phyloP scores from a whole-genome alignment of 495 filamentous ascomycete species.

The Jackrogersella multiformis region DNA sequence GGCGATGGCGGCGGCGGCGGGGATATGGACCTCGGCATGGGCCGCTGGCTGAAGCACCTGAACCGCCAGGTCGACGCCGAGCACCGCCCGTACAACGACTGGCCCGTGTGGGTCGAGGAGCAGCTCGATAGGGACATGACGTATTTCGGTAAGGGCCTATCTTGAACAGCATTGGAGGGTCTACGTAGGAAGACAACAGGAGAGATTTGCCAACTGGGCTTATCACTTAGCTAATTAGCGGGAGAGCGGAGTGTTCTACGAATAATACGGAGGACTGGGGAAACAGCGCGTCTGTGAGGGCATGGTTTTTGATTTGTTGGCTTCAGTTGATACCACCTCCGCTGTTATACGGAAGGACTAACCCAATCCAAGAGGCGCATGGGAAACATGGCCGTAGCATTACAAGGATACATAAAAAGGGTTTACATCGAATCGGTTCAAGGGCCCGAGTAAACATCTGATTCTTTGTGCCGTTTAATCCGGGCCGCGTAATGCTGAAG shows the following conservation, averaged over 20 bases:
- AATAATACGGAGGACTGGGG: background rate
- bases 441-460: background rate
- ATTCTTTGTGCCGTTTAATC: background rate
- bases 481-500: slow-evolving; percentile 2
- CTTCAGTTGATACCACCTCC: slow-evolving; percentile 1
- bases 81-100: slow-evolving; percentile 53
- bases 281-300: background rate
- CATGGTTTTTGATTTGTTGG: background rate
- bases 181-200: no score
- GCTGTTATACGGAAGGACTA: background rate
- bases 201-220: background rate
- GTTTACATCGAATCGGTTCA: no score
- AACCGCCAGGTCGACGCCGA: slow-evolving; percentile 53
- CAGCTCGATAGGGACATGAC: slow-evolving; percentile 47
- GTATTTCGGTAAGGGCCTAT: slow-evolving; percentile 48
- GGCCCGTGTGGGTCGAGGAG: slow-evolving; percentile 60
- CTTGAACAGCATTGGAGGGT: background rate
- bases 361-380: no score
- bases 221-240: background rate
- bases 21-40: slow-evolving; percentile 44
- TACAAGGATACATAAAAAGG: no score
- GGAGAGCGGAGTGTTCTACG: background rate
- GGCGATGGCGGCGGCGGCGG: background rate
- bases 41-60: slow-evolving; percentile 54
- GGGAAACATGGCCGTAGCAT: no score